Conservation (phyloP, 108 stramenopile genomes). For the Nitzschia sp. region DNA sequence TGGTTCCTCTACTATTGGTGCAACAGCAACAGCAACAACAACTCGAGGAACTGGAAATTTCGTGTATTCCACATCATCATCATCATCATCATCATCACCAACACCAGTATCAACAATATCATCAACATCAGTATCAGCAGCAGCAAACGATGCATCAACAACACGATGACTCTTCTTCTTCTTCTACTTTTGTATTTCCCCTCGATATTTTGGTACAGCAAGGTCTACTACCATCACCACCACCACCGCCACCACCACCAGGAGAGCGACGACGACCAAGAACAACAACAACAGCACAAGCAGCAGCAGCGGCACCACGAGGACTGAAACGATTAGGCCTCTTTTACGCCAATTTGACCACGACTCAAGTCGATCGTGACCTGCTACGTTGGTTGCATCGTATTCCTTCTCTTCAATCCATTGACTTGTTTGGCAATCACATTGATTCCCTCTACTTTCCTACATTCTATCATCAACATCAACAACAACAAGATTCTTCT, state of each 20-base stretch:
- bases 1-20: neutral
- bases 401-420: neutral
- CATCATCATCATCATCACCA: neutral
- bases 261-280: too few relatives aligned
- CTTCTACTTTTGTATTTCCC: neutral
- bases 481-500: neutral
- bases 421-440: conserved; percentile 1
- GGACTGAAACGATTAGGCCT: neutral
- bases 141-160: neutral
- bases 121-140: neutral
- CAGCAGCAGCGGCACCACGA: too few relatives aligned
- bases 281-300: too few relatives aligned
- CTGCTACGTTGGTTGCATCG: neutral
- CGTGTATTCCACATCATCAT: neutral
- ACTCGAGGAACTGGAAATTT: neutral
- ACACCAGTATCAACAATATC: neutral
- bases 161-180: neutral
- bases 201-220: neutral
- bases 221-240: too few relatives aligned
- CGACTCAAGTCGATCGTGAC: conserved; percentile 2
- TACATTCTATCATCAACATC: neutral
- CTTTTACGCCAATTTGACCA: neutral
- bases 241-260: too few relatives aligned
- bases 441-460: conserved; percentile 2
- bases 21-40: neutral